These are phyloP conservation scores for Carex myosuroides DNA, from an alignment of 176 grass and related monocot genomes.

Conservation along the genomic window DNA sequence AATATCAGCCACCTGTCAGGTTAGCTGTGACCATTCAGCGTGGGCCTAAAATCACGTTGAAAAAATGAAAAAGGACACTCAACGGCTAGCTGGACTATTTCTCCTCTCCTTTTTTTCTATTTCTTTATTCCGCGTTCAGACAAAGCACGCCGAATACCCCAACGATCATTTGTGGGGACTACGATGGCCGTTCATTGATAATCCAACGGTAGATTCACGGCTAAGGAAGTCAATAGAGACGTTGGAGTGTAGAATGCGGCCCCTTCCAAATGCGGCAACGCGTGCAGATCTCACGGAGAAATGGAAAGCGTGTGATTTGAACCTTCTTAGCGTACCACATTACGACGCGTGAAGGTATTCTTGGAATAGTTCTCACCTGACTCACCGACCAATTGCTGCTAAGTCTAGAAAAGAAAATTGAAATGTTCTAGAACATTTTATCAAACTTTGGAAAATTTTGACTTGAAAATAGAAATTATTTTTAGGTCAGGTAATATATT, in stretches of 20 bases:
- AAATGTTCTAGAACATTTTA: neutral
- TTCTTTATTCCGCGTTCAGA: neutral
- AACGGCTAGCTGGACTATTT: conserved; percentile 26
- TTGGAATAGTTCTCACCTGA: neutral
- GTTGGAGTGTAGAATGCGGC: neutral
- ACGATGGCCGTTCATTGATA: neutral
- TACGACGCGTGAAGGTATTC: neutral
- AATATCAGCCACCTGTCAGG: neutral
- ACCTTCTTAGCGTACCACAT: neutral
- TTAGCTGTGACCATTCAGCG: neutral
- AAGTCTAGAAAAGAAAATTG: neutral
- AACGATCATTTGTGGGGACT: neutral
- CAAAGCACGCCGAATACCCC: neutral
- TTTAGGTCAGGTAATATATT: neutral
- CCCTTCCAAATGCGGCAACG: neutral
- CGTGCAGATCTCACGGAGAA: neutral
- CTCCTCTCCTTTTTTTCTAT: neutral
- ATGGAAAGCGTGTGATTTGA: conserved; percentile 5
- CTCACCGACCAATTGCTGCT: neutral
- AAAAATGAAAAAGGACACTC: neutral
- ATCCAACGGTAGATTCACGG: neutral
- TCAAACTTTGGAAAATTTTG: neutral
- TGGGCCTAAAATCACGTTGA: neutral
- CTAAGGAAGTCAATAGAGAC: conserved; percentile 7
- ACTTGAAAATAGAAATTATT: neutral